These are phyloP conservation scores for Microdochium bolleyi DNA, from an alignment of 2,329 filamentous ascomycete species.

Conservation along the genomic window DNA sequence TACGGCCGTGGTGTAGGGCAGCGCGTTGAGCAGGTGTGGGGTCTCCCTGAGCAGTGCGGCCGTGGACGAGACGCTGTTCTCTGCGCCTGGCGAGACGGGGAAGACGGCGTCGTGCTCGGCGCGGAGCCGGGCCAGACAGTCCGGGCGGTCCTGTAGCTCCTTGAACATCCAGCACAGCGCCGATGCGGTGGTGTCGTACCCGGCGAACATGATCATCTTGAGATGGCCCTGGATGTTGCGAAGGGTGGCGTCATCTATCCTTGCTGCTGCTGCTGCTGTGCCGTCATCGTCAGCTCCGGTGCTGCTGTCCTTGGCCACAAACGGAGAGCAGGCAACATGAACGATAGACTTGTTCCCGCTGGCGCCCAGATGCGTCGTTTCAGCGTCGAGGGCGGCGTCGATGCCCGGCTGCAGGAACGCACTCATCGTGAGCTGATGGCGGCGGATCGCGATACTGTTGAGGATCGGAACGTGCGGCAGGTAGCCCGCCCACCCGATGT, in stretches of 20 bases:
- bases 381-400: constrained; percentile 12
- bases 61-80: background rate
- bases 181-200: constrained; percentile 56
- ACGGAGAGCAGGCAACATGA: constrained; percentile 7
- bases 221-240: constrained; percentile 9
- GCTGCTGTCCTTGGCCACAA: constrained; percentile 8
- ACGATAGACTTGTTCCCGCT: background rate
- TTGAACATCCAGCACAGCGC: constrained; percentile 41
- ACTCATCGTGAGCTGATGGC: constrained; percentile 5
- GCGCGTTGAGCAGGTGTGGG: constrained; percentile 18
- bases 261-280: constrained; percentile 1
- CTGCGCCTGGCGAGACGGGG: constrained; percentile 1
- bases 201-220: constrained; percentile 39
- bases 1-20: constrained; percentile 24
- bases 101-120: constrained; percentile 15
- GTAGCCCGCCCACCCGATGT: constrained; percentile 11
- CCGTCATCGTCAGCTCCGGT: background rate
- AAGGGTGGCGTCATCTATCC: constrained; percentile 6
- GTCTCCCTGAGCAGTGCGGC: constrained; percentile 12
- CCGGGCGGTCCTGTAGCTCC: constrained; percentile 20
- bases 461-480: constrained; percentile 10
- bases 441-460: constrained; percentile 10
- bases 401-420: constrained; percentile 10
- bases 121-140: constrained; percentile 11
- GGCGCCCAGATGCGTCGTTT: background rate